Base-by-base conservation (phyloP, 257 asterid genomes). In the Gentiana macrophylla region DNA sequence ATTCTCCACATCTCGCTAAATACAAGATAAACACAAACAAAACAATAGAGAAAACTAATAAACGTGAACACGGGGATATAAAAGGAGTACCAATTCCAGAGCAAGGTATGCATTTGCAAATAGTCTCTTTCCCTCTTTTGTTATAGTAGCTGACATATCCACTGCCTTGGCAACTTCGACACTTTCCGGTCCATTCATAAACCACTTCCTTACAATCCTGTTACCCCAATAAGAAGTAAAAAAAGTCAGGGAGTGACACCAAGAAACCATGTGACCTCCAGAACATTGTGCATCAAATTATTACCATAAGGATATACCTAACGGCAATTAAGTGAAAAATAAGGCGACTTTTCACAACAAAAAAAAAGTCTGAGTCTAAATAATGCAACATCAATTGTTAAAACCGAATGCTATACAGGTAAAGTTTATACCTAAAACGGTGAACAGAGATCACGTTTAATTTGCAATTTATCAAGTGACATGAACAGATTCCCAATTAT, bases 51-150 rank as follows among this genome's bases (percentile, higher is more conserved):
- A 7, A 49, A 37, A 6, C n/a, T 15, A 35, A 53, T 32, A 58
- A 12, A 45, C 46, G 33, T 36, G 13, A 10, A 34, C 1, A 32
- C 15, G 35, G 50, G 57, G 49, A 47, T 8, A n/a, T 24, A 11
- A 58, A 49, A 37, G 57, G 62, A 61, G 8, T 77, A 87, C 97
- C 98, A 4, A 91, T 76, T 62, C 97, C 98, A 33, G 61, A 75
- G 64, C 97, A 91, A 60, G 98, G 98, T 65, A 91, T 85, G 81
- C 98, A 91, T 72, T 84, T 91, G 80, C 98, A 87, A 53, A 81
- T 69, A 57, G 81, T 81, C 70, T 83, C 95, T 68, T 81, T 91
- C 65, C 98, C 97, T 69, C 68, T 83, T 67, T 81, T 91, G 77
- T 57, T 83, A 62, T 81, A 81, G 74, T 87, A 87, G 77, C 97